Base-by-base conservation (phyloP, 2,329 filamentous ascomycete genomes). In the Berkeleyomyces basicola region DNA sequence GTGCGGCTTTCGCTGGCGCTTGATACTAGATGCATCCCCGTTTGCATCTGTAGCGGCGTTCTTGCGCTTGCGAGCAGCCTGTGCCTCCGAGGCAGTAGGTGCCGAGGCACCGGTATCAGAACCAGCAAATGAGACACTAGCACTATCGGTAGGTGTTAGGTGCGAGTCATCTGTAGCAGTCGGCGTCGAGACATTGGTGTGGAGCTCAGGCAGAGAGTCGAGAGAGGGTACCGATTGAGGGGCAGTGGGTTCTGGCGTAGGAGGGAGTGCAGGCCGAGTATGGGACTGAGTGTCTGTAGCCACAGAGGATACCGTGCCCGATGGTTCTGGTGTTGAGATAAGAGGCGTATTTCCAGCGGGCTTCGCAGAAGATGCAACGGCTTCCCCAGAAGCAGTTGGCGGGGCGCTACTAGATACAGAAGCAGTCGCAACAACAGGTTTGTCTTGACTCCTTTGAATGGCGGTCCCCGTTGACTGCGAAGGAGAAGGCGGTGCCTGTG, bases 1-100 rank as follows among this genome's bases (percentile, higher is more conserved):
- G 64, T 70, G 71, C 9, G 72, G 70, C 63, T 74, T 65, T 9
- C 60, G 63, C 14, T 39, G 14, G 31, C 60, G 60, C 47, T 64
- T 64, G 59, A 43, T 49, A 33, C 16, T 39, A 23, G 23, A 16
- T 11, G 23, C 39, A 9, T 44, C 16, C 23, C 16, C 46, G 43
- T 61, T 46, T 33, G n/a, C 36, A 9, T 43, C n/a, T 31, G 16
- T 16, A 39, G 16, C 7, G 11, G 37, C 14, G 37, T 39, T 59
- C 36, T 55, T 61, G 44, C 59, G 59, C 59, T 61, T 61, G 39
- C 47, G 59, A n/a, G 59, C 11, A 42, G n/a, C 39, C 3, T 23
- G 36, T 1, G 57, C 39, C 6, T 46, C 11, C 23, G 55, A 47
- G 14, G 37, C 42, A 23, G 16, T 11, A 11, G 14, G n/a, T 14